Evolutionary conservation across 2,329 filamentous ascomycete species (phyloP).

Genomic region (Aspergillus pseudotamarii): DNA sequence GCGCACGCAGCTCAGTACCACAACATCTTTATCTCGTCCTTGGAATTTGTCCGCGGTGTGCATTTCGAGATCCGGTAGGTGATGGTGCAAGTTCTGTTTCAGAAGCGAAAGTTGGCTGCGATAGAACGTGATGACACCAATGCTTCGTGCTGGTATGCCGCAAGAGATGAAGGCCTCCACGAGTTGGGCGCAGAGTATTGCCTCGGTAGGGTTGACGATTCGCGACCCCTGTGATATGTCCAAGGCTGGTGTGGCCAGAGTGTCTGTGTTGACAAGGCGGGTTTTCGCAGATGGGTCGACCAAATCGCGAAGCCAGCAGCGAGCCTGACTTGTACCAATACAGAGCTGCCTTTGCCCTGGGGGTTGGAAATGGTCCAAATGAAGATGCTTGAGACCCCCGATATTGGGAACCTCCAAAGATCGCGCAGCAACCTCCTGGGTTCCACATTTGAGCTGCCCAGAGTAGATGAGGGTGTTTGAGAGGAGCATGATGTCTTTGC

Average conservation of each 20-base stretch:
- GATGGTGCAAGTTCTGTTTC: conserved; percentile 67
- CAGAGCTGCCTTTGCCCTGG: conserved; percentile 54
- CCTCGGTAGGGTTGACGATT: conserved; percentile 86
- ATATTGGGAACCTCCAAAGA: conserved; percentile 71
- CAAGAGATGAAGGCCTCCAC: conserved; percentile 75
- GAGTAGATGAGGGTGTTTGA: conserved; percentile 92
- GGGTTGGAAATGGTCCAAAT: conserved; percentile 43
- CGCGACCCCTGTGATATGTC: conserved; percentile 75
- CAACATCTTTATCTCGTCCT: conserved; percentile 90
- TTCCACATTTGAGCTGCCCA: conserved; percentile 89
- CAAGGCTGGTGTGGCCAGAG: conserved; percentile 62
- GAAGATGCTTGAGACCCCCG: conserved; percentile 60
- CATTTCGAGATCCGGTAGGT: conserved; percentile 74
- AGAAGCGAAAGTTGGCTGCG: conserved; percentile 86
- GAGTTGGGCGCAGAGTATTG: conserved; percentile 74
- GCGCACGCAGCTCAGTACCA: conserved; percentile 84
- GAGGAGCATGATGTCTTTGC: conserved; percentile 91
- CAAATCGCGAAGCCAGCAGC: conserved; percentile 77
- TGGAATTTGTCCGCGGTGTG: conserved; percentile 98
- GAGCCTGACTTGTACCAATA: conserved; percentile 48
- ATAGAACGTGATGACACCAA: conserved; percentile 97
- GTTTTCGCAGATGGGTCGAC: conserved; percentile 73
- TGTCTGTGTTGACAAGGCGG: conserved; percentile 87
- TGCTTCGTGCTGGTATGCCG: conserved; percentile 73
- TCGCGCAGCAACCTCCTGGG: conserved; percentile 69